Evolutionary conservation across 2,329 filamentous ascomycete species (phyloP).

Genomic region (Clarireedia homoeocarpa): DNA sequence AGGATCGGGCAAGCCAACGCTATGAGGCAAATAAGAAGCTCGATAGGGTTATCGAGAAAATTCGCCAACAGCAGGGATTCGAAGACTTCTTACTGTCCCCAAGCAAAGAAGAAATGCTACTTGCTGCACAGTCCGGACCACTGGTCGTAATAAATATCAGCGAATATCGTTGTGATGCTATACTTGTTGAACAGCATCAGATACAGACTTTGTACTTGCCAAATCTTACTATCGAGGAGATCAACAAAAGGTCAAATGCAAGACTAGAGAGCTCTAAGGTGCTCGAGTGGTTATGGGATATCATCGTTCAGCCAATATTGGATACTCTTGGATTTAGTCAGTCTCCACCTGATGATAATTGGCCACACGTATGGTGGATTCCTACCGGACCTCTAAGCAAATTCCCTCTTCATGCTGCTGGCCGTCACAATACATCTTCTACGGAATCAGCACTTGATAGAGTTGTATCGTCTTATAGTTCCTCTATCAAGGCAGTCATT

Average conservation of each 20-base stretch:
- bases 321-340: conserved; percentile 21
- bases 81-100: not conserved
- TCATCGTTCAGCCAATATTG: conserved; percentile 23
- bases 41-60: not conserved
- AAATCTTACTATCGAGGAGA: not conserved
- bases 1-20: not conserved
- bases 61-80: not conserved
- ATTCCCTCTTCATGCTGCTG: conserved; percentile 32
- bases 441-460: conserved; percentile 28
- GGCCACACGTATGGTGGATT: conserved; percentile 32
- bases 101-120: not conserved
- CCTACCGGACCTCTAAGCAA: conserved; percentile 22
- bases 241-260: not conserved
- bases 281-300: conserved; percentile 31
- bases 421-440: conserved; percentile 21
- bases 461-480: conserved; percentile 34
- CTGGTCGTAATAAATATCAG: not conserved
- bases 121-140: not conserved
- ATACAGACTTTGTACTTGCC: not conserved
- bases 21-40: not conserved
- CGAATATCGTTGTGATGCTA: not conserved
- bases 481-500: conserved; percentile 30
- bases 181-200: not conserved
- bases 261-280: not conserved
- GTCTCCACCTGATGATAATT: conserved; percentile 10